Evolutionary conservation across 1,139 yeast species (phyloP), one percentile per base, ranked within the genome.

Genomic region (Lodderomyces metapsilosis): DNA sequence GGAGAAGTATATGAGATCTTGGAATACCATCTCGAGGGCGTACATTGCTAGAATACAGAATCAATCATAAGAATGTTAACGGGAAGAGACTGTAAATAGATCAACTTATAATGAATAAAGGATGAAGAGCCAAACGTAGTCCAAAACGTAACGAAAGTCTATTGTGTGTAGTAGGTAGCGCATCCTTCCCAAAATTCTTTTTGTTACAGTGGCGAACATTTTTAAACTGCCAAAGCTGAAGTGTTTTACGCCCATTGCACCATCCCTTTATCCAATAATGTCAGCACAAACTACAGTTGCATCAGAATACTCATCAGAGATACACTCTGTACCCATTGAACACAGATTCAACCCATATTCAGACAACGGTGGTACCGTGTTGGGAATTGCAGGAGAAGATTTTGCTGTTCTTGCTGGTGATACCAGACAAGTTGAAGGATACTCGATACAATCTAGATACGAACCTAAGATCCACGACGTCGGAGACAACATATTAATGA

Each of bases 381-480:
- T 92, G 52, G 99, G 98, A 45, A 92, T 92, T 65, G 97, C 98
- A 2, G 98, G 99, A 38, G 88, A 88, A 59, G 98, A 92, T 64
- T 92, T 89, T 58, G 97, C 96, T 23, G 94, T 92, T 32, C 75
- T 92, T 48, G 98, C 99, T 1, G 98, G 98, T 39, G 98, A 94
- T 64, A 92, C 99, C 16, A 84, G 99, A 71, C 96, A 87, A 61
- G 89, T 95, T 6, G 84, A 86, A 28, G 98, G 97, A 27, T 92
- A 88, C 68, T 84, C 89, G 49, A 94, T 92, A 64, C 89, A 92
- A 62, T 83, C 97, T 16, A 80, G 99, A 58, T 84, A 86, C 62
- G 95, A 88, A 63, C 95, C 96, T 37, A 89, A 88, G 64, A 87
- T 92, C 43, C 86, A 87, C 58, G 80, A 86, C 53, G 86, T 88